Conservation (phyloP, 192 early-diverging fungal species). For the Spizellomyces punctatus region DNA sequence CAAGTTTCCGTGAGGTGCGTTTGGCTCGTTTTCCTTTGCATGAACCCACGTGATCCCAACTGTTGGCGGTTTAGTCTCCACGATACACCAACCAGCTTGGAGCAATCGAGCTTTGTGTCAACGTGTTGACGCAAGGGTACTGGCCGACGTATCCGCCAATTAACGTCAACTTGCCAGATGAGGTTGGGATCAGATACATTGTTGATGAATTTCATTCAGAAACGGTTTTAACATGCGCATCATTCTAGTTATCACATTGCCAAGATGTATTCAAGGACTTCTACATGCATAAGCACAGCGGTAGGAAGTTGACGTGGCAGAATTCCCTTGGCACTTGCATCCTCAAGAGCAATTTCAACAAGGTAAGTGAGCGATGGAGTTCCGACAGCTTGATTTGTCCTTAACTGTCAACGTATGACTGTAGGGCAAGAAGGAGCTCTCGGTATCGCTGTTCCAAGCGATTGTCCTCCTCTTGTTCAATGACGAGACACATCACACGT, state of each 20-base stretch:
- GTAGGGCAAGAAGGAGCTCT: slow-evolving; percentile 54
- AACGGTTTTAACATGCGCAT: background rate
- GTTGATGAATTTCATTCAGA: too few species aligned
- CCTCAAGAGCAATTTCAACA: slow-evolving; percentile 64
- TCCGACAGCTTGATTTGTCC: background rate
- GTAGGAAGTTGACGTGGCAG: slow-evolving; percentile 87
- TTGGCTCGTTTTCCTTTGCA: background rate
- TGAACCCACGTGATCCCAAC: background rate
- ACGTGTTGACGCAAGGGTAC: slow-evolving; percentile 81
- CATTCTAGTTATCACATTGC: slow-evolving; percentile 47
- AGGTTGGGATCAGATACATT: slow-evolving; percentile 54
- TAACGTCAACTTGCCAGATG: slow-evolving; percentile 67
- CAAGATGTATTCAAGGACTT: slow-evolving; percentile 75
- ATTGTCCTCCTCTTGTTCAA: slow-evolving; percentile 68
- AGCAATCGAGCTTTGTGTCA: slow-evolving; percentile 69
- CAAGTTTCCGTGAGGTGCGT: slow-evolving; percentile 46
- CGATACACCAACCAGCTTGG: slow-evolving; percentile 33
- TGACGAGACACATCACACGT: slow-evolving; percentile 49
- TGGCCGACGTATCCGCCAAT: slow-evolving; percentile 91
- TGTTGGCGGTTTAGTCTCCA: slow-evolving; percentile 27
- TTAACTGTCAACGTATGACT: slow-evolving; percentile 38
- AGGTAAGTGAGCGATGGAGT: slow-evolving; percentile 34
- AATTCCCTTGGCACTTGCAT: slow-evolving; percentile 77
- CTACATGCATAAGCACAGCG: slow-evolving; percentile 79
- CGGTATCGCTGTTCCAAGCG: slow-evolving; percentile 49